Evolutionary conservation across 352 stramenopile species (phyloP), one percentile per base, ranked within the genome.

Genomic region (Phytopythium chamaehyphon): DNA sequence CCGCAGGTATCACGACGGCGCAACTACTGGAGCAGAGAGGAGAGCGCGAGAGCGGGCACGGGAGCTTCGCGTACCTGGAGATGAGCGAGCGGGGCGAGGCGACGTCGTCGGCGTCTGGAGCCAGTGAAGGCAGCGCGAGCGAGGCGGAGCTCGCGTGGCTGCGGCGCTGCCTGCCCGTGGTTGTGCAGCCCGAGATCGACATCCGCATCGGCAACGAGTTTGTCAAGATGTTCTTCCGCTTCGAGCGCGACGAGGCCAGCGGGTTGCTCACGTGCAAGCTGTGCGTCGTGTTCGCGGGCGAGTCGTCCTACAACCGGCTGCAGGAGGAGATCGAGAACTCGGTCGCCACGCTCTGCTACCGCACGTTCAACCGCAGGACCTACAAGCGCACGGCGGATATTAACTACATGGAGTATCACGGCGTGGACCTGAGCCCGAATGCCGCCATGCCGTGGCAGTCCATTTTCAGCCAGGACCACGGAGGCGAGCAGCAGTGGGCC

Each of bases 311-410:
- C 73, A 95, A 95, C 49, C 78, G 79, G 64, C 51, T 77, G 24
- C 68, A 79, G 35, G 73, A 86, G 42, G 62, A 80, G 45, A 57
- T 73, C n/a, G 72, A 92, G 64, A 95, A 95, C 64, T 66, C 61
- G 33, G 51, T 91, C 40, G 84, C 81, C 24, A 95, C 84, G 55
- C 52, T 92, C 16, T 74, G 79, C 38, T 93, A 93, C 56, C 80
- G 84, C 59, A 89, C 82, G 18, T 95, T 90, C 63, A 95, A 92
- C 52, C 82, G 84, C 45, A 68, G 74, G 36, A 90, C 80, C 9
- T 92, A 91, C 71, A 90, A 93, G 67, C 80, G 84, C 54, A 95
- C 84, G 44, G 84, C 84, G 16, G 84, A 95, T 61, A 95, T 95
- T 63, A 91, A 95, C 64, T 92, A 92, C 66, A 88, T 95, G 71